Percentiles rank a stretch among this genome's conserved stretches.
phyloP scores from a whole-genome alignment of 441 rosid genomes.

The Pelargonium cotyledonis region DNA sequence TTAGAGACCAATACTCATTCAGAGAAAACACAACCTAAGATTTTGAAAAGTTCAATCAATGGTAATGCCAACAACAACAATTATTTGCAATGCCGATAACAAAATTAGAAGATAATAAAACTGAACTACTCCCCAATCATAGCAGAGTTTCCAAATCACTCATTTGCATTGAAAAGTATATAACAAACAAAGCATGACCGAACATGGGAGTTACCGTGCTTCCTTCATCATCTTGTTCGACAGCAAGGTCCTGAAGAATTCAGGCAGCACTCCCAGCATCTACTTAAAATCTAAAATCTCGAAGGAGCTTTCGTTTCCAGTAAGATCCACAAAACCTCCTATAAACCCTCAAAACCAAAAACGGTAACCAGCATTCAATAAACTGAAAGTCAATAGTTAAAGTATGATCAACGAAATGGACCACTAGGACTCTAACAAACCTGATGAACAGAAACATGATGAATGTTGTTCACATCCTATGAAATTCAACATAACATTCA shows the following conservation, averaged over 20 bases:
- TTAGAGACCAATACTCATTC: neutral
- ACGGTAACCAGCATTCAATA: neutral
- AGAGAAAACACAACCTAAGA: neutral
- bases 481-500: neutral
- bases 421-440: slow-evolving; percentile 1
- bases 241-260: slow-evolving; percentile 79
- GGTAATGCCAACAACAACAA: neutral
- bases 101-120: neutral
- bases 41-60: no score
- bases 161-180: neutral
- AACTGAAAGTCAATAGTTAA: neutral
- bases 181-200: neutral
- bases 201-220: slow-evolving; percentile 34
- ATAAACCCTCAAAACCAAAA: slow-evolving; percentile 1
- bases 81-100: neutral
- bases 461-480: slow-evolving; percentile 50
- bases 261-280: slow-evolving; percentile 65
- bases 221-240: slow-evolving; percentile 64
- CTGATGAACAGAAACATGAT: slow-evolving; percentile 65
- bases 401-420: neutral
- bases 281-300: slow-evolving; percentile 68
- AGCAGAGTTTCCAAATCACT: neutral
- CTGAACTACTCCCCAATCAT: neutral
- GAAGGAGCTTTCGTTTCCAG: slow-evolving; percentile 76
- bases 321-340: slow-evolving; percentile 83